A percentile compares a stretch with the other conserved stretches of the same genome.
Evolutionary conservation across 495 filamentous ascomycete genomes (phyloP).

Genomic region (Daldinia concentrica): DNA sequence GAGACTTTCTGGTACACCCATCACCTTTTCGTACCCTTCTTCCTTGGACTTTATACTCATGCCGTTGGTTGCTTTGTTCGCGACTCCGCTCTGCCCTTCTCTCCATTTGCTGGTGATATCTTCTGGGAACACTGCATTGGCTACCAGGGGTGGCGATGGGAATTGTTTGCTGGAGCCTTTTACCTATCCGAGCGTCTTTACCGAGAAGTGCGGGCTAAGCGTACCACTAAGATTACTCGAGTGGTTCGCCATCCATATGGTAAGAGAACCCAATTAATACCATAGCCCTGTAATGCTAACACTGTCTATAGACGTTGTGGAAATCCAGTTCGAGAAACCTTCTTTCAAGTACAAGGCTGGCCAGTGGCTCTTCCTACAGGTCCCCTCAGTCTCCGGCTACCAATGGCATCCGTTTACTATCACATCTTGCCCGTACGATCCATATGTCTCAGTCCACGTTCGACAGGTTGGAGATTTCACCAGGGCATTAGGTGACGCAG

Average conservation of each 20-base stretch:
- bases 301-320: constrained; percentile 77
- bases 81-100: constrained; percentile 72
- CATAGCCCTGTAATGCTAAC: constrained; percentile 42
- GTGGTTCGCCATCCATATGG: constrained; percentile 98
- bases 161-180: constrained; percentile 83
- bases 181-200: constrained; percentile 92
- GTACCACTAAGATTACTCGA: constrained; percentile 87
- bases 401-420: constrained; percentile 99
- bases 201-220: constrained; percentile 83
- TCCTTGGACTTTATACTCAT: constrained; percentile 94
- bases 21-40: constrained; percentile 95
- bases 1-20: constrained; percentile 99
- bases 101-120: constrained; percentile 78
- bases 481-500: constrained; percentile 83
- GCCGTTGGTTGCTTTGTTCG: constrained; percentile 96
- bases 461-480: constrained; percentile 98
- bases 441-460: constrained; percentile 92
- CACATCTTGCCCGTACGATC: constrained; percentile 95
- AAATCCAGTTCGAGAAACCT: constrained; percentile 96
- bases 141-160: constrained; percentile 98
- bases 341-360: constrained; percentile 98
- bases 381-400: constrained; percentile 82
- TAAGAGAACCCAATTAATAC: constrained; percentile 54
- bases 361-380: constrained; percentile 96
- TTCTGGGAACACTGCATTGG: constrained; percentile 97